These are phyloP conservation scores for Exophiala calicioides DNA, from an alignment of 2,329 filamentous ascomycete genomes.

Conservation along the genomic window DNA sequence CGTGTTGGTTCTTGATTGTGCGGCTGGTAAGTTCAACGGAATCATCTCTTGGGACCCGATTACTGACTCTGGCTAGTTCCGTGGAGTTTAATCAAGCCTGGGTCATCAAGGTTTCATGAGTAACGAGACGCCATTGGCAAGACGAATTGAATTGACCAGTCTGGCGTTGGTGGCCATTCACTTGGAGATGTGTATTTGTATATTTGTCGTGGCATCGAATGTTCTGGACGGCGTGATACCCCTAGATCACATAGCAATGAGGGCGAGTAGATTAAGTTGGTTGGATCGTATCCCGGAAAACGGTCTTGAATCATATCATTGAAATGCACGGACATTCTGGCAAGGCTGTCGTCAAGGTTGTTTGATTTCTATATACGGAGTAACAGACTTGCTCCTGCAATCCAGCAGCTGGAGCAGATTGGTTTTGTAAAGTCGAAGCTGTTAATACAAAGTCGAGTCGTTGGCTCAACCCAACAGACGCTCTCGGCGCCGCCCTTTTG, in stretches of 20 bases:
- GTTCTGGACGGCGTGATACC: constrained; percentile 8
- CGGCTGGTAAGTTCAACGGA: constrained; percentile 67
- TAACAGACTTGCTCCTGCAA: too few relatives aligned
- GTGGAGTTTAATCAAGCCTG: constrained; percentile 42
- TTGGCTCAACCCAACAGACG: too few relatives aligned
- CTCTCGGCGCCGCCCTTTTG: too few relatives aligned
- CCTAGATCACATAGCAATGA: constrained; percentile 1
- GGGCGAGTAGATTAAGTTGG: background rate
- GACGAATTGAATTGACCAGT: background rate
- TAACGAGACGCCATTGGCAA: constrained; percentile 1
- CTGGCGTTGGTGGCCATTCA: constrained; percentile 1
- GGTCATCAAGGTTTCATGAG: constrained; percentile 9
- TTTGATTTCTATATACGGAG: too few relatives aligned
- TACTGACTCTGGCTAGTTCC: constrained; percentile 48
- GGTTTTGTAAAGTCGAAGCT: too few relatives aligned
- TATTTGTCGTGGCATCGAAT: constrained; percentile 1
- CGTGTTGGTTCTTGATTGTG: constrained; percentile 88
- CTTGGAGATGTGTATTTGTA: background rate
- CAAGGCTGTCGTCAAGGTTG: too few relatives aligned
- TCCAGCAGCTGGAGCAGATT: too few relatives aligned
- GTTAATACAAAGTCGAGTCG: too few relatives aligned
- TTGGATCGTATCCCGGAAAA: background rate
- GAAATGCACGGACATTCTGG: too few relatives aligned
- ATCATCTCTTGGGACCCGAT: background rate
- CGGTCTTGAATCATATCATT: too few relatives aligned